These are phyloP conservation scores for Zoysia japonica DNA, from an alignment of 176 grass and related monocot species.

Conservation along the genomic window DNA sequence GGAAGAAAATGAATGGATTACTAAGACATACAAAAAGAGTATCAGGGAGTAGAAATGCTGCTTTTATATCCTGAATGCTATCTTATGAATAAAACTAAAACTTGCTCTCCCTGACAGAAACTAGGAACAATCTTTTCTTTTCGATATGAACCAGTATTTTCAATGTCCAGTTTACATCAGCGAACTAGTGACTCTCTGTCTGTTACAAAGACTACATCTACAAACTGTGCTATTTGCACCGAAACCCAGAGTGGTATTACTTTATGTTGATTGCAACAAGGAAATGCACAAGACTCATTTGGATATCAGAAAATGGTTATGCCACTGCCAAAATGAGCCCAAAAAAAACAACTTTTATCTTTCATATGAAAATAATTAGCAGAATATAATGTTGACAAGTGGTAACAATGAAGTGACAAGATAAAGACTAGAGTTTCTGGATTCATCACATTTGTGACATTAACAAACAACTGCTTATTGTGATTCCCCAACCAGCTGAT, in stretches of 20 bases:
- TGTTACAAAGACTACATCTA: background rate
- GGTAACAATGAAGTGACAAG: background rate
- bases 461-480: background rate
- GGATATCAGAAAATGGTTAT: background rate
- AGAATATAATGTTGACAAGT: background rate
- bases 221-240: background rate
- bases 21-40: background rate
- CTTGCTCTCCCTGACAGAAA: background rate
- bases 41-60: background rate
- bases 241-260: background rate
- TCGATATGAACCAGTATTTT: background rate
- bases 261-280: slow-evolving; percentile 1
- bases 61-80: slow-evolving; percentile 5
- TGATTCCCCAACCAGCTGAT: background rate
- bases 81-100: background rate
- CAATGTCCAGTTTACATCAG: background rate
- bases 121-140: background rate
- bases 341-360: slow-evolving; percentile 10
- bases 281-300: background rate
- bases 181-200: background rate
- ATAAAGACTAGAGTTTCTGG: background rate
- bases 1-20: slow-evolving; percentile 15
- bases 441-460: background rate
- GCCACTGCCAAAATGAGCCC: background rate
- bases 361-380: background rate